Conservation (phyloP, 768 basidiomycete genomes). For the Chalciporus chontae region DNA sequence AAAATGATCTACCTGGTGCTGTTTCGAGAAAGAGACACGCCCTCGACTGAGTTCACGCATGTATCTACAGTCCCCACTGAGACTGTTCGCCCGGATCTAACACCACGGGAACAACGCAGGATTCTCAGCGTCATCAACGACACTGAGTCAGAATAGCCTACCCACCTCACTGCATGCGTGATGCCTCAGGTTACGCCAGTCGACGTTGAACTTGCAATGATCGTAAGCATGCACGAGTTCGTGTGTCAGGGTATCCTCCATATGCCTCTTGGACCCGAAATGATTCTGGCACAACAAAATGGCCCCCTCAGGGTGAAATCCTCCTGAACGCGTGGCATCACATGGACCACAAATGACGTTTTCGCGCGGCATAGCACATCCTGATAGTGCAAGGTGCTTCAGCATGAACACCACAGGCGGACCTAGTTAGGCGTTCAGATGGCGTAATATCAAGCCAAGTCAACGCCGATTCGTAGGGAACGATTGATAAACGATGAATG, state of each 20-base stretch:
- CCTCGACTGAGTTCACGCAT: constrained; percentile 78
- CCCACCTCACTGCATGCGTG: constrained; percentile 96
- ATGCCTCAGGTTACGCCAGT: constrained; percentile 87
- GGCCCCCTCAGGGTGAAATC: constrained; percentile 78
- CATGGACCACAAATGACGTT: constrained; percentile 87
- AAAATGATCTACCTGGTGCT: constrained; percentile 71
- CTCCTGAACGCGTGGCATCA: constrained; percentile 69
- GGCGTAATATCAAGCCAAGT: constrained; percentile 2
- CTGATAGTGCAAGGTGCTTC: constrained; percentile 77
- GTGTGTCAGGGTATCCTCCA: constrained; percentile 92
- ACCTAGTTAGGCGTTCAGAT: constrained; percentile 42
- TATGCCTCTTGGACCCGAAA: constrained; percentile 76
- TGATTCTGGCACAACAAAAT: constrained; percentile 84
- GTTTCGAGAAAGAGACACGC: constrained; percentile 79
- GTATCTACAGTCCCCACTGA: constrained; percentile 92
- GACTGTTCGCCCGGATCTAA: constrained; percentile 91
- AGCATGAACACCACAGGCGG: constrained; percentile 89
- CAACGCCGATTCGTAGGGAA: constrained; percentile 10
- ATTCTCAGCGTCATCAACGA: not conserved
- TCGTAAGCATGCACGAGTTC: constrained; percentile 96
- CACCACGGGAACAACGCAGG: not conserved
- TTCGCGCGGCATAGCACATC: constrained; percentile 63
- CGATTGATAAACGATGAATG: not conserved
- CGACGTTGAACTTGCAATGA: constrained; percentile 89
- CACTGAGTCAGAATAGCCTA: constrained; percentile 1